phyloP scores from a whole-genome alignment of 75 land plant genomes.

The Pinus albicaulis region DNA sequence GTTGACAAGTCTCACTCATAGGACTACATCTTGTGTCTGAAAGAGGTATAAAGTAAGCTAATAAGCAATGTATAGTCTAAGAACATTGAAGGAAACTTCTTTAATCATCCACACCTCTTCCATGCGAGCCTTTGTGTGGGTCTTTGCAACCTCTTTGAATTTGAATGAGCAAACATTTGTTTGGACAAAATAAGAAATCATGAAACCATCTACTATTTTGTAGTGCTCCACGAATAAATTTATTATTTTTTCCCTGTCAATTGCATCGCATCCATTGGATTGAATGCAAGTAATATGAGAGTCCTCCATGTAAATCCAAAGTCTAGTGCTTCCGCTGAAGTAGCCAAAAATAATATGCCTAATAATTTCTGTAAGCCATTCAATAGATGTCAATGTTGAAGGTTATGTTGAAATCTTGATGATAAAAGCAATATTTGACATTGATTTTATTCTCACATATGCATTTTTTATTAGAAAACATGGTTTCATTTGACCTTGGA shows the following conservation, averaged over 20 bases:
- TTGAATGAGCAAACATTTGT: conserved; percentile 31
- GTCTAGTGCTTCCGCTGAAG: conserved; percentile 41
- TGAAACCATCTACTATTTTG: conserved; percentile 33
- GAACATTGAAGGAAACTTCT: conserved; percentile 47
- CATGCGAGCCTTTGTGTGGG: conserved; percentile 45
- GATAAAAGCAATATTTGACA: conserved; percentile 44
- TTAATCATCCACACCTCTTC: conserved; percentile 51
- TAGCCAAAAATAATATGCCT: conserved; percentile 43
- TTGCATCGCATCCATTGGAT: conserved; percentile 25
- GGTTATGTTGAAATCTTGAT: conserved; percentile 40
- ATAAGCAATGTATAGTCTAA: conserved; percentile 34
- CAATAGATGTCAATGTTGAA: conserved; percentile 22
- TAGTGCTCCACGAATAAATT: conserved; percentile 35
- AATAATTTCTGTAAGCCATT: conserved; percentile 44
- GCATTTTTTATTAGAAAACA: no score
- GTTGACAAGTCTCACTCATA: conserved; percentile 43
- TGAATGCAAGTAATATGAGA: conserved; percentile 51
- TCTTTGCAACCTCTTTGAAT: conserved; percentile 43
- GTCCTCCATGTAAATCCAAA: conserved; percentile 36
- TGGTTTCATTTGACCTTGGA: no score
- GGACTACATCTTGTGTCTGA: conserved; percentile 25
- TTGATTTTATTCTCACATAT: no score
- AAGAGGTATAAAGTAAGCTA: conserved; percentile 47
- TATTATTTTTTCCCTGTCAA: conserved; percentile 41
- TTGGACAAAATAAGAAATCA: conserved; percentile 33